These are phyloP conservation scores for Populus deltoides DNA, from an alignment of 345 rosid genomes.

Conservation along the genomic window DNA sequence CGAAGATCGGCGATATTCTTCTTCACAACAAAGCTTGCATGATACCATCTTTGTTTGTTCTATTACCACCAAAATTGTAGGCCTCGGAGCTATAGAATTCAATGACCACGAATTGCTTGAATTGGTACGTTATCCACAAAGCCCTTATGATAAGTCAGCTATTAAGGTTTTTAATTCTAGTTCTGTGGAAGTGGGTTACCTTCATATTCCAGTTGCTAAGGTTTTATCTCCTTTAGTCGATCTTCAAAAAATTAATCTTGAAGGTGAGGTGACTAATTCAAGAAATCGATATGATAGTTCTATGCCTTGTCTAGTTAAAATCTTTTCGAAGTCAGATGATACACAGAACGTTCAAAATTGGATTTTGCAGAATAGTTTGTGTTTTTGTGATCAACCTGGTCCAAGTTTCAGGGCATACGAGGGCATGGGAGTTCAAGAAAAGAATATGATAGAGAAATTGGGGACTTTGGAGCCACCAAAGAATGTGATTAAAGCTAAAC, in stretches of 20 bases:
- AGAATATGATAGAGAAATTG: conserved; percentile 35
- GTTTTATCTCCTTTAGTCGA: conserved; percentile 71
- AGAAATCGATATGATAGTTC: conserved; percentile 30
- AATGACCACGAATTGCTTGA: conserved; percentile 77
- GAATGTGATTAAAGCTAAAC: conserved; percentile 55
- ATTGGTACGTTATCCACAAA: conserved; percentile 70
- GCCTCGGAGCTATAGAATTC: conserved; percentile 31
- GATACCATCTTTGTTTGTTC: conserved; percentile 60
- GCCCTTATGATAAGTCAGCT: conserved; percentile 57
- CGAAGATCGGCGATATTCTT: conserved; percentile 21
- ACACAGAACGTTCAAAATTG: no score
- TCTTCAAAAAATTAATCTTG: conserved; percentile 34
- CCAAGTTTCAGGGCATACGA: no score
- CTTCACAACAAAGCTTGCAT: conserved; percentile 21
- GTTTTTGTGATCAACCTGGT: no score
- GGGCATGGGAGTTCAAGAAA: no score
- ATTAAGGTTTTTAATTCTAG: conserved; percentile 68
- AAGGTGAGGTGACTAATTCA: conserved; percentile 71
- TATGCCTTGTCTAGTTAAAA: conserved; percentile 62
- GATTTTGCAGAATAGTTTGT: no score
- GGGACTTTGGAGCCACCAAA: conserved; percentile 57
- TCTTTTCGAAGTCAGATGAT: conserved; percentile 19
- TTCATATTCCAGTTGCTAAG: conserved; percentile 65
- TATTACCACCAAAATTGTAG: conserved; percentile 65
- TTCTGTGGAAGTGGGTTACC: conserved; percentile 67